Conservation (phyloP, 768 basidiomycete genomes). For the Suillus decipiens region DNA sequence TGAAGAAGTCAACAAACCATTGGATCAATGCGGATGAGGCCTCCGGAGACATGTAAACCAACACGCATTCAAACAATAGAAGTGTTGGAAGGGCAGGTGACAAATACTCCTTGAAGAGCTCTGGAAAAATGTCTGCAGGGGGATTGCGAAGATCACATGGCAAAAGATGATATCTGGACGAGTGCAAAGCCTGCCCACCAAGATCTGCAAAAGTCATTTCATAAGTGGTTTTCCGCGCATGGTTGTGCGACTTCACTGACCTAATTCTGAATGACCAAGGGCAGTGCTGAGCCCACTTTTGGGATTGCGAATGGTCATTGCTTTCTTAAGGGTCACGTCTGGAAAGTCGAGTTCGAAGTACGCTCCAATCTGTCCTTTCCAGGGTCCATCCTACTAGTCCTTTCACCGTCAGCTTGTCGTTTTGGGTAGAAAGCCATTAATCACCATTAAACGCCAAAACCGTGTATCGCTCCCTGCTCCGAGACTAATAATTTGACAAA, state of each 20-base stretch:
- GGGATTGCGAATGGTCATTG: constrained; percentile 69
- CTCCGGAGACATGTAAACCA: constrained; percentile 79
- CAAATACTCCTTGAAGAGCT: constrained; percentile 41
- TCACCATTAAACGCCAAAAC: constrained; percentile 88
- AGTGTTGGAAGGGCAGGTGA: constrained; percentile 74
- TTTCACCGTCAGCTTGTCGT: constrained; percentile 9
- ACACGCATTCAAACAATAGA: constrained; percentile 89
- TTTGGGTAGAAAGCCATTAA: constrained; percentile 12
- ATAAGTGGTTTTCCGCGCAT: constrained; percentile 16
- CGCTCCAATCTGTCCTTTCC: constrained; percentile 47
- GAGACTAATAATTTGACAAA: constrained; percentile 87
- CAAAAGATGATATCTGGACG: constrained; percentile 66
- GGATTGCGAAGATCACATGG: constrained; percentile 74
- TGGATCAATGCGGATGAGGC: constrained; percentile 59
- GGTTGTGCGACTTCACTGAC: constrained; percentile 3
- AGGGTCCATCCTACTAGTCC: constrained; percentile 54
- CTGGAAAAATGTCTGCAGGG: constrained; percentile 49
- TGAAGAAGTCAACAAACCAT: constrained; percentile 73
- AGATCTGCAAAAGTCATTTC: constrained; percentile 58
- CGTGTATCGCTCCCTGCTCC: constrained; percentile 96
- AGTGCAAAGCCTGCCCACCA: constrained; percentile 61
- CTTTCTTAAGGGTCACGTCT: constrained; percentile 82
- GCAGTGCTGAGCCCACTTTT: constrained; percentile 43
- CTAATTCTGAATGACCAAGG: constrained; percentile 20
- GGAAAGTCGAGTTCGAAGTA: constrained; percentile 94